Conservation (phyloP, 1,284 basidiomycete genomes). For the Coniferiporia weirii region DNA sequence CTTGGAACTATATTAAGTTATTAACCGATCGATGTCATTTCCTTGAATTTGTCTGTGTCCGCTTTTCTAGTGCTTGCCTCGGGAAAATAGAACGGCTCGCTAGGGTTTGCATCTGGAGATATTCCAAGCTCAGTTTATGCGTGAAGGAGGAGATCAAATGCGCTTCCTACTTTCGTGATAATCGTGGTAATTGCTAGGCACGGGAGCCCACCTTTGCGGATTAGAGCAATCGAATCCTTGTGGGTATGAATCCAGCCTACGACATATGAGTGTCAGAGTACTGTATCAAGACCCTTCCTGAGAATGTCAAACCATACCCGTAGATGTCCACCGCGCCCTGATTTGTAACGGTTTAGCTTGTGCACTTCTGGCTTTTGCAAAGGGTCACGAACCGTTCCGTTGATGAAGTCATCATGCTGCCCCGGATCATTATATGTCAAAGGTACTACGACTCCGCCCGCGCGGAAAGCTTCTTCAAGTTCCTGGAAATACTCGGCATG, state of each 20-base stretch:
- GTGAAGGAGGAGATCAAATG: slow-evolving; percentile 14
- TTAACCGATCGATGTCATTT: too few relatives aligned
- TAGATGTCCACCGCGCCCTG: slow-evolving; percentile 49
- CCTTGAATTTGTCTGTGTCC: too few relatives aligned
- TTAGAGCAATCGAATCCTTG: slow-evolving; percentile 71
- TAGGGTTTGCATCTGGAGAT: slow-evolving; percentile 19
- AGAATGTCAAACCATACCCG: slow-evolving; percentile 31
- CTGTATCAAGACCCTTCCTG: background rate
- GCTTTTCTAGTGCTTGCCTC: slow-evolving; percentile 21
- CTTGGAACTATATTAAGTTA: slow-evolving; percentile 13
- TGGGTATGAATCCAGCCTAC: slow-evolving; percentile 58
- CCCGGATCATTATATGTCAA: slow-evolving; percentile 71
- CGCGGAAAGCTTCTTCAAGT: slow-evolving; percentile 50
- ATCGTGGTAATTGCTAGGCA: slow-evolving; percentile 34
- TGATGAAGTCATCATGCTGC: slow-evolving; percentile 57
- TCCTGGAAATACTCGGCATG: slow-evolving; percentile 64
- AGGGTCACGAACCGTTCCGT: slow-evolving; percentile 43
- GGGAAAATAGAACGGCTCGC: slow-evolving; percentile 30
- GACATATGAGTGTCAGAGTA: background rate
- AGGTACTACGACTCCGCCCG: slow-evolving; percentile 59
- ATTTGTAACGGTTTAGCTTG: background rate
- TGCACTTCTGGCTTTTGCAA: background rate
- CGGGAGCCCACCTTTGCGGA: slow-evolving; percentile 53
- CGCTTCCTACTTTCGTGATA: slow-evolving; percentile 29
- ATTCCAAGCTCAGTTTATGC: background rate